A percentile compares a stretch with the other conserved stretches of the same genome.
phyloP scores from a whole-genome alignment of 2,329 filamentous ascomycete species.

The Fusarium foetens region DNA sequence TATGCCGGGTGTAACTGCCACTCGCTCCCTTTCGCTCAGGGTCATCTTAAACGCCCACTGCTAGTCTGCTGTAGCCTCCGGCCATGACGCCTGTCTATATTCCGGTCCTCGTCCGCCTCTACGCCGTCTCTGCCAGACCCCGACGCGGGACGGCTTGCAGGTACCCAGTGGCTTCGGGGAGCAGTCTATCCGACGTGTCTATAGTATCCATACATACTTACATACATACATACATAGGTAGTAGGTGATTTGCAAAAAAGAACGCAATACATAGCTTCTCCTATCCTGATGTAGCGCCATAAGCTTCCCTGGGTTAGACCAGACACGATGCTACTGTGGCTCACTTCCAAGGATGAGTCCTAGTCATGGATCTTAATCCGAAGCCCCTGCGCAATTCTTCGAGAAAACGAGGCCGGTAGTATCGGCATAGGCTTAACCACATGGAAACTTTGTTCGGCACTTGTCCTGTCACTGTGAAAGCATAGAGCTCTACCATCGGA shows the following conservation, averaged over 20 bases:
- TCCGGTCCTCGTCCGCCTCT: conserved; percentile 17
- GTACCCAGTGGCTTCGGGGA: neutral
- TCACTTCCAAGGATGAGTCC: neutral
- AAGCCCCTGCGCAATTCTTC: conserved; percentile 23
- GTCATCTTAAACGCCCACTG: conserved; percentile 8
- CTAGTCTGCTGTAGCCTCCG: neutral
- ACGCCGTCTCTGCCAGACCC: conserved; percentile 11
- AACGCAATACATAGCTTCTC: neutral
- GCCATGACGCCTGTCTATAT: conserved; percentile 10
- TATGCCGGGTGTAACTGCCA: neutral
- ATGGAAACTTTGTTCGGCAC: conserved; percentile 32
- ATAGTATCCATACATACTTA: neutral
- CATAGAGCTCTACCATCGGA: neutral
- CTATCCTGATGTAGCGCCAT: neutral
- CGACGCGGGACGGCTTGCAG: neutral
- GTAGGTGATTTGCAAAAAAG: neutral
- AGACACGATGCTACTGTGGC: conserved; percentile 8
- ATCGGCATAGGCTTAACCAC: conserved; percentile 27
- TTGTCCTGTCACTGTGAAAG: conserved; percentile 22
- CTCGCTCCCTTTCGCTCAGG: conserved; percentile 4
- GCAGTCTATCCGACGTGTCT: neutral
- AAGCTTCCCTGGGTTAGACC: conserved; percentile 1
- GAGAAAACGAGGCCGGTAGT: conserved; percentile 25
- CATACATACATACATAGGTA: neutral
- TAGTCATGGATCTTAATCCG: conserved; percentile 13